Base-by-base conservation (phyloP, 1,284 basidiomycete species). In the Fistulinella cinereoalba region DNA sequence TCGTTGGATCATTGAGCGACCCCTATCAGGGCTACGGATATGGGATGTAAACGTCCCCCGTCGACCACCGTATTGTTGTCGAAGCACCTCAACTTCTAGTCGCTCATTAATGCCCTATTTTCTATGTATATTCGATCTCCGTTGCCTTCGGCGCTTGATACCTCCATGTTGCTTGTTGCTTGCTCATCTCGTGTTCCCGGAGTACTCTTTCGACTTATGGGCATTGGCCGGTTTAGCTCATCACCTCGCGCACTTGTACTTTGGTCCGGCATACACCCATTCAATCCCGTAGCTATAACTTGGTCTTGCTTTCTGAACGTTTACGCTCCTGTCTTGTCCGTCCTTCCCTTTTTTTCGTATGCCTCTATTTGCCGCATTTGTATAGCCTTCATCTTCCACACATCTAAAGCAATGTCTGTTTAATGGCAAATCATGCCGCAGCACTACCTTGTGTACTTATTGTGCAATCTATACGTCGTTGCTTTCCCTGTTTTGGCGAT, bases 11-110 rank as follows among this genome's bases (percentile, higher is more conserved):
- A 44, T 68, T 84, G 58, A 80, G 74, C 57, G 85, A 88, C 67
- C 85, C 83, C 32, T 90, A 90, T 72, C 83, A 85, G 70, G 68
- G 74, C 55, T 90, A 85, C 60, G 84, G 80, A 49, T 90, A 90
- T 56, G 81, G 83, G 62, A 88, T 88, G 84, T 89, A 82, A 64
- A 46, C 42, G 29, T 42, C 42, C 46, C 54, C 51, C 49, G 54
- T 46, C 45, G 34, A 39, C 44, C 25, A 36, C 28, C 36, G 42
- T 36, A 44, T 40, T 50, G n/a, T 33, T 21, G 21, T 50, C 50
- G 44, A 49, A 39, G 23, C 33, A 37, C 37, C 28, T 47, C 51
- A 34, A 50, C 51, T 51, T 48, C 47, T 41, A 61, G 48, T 44
- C 57, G 45, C 46, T 63, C 52, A 18, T 56, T 69, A 66, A 68